phyloP scores from a whole-genome alignment of 164 flowering plant species.

The Aristolochia californica region DNA sequence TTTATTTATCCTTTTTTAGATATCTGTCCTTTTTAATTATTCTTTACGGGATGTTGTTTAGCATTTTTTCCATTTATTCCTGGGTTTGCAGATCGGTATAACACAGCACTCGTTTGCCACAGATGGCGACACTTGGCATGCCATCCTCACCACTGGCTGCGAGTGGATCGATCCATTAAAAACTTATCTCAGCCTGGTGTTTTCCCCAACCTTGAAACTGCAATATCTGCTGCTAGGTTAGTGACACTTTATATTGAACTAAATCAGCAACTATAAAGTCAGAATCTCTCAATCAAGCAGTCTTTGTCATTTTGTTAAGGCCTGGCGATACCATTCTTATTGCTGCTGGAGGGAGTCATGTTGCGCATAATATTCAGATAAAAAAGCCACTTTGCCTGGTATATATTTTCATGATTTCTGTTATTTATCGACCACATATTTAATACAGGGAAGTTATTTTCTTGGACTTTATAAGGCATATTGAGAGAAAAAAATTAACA shows the following conservation, averaged over 20 bases:
- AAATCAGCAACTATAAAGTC: not conserved
- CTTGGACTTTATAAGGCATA: not conserved
- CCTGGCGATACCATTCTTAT: constrained; percentile 93
- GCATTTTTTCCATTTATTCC: constrained; percentile 11
- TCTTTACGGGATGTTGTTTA: not conserved
- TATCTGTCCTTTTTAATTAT: too few species aligned
- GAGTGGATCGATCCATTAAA: constrained; percentile 60
- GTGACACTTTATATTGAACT: constrained; percentile 2
- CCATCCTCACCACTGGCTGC: constrained; percentile 88
- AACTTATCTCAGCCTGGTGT: constrained; percentile 50
- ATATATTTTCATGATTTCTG: constrained; percentile 12
- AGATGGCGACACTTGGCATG: constrained; percentile 92
- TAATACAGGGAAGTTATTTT: not conserved
- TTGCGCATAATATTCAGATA: constrained; percentile 70
- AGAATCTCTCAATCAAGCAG: not conserved
- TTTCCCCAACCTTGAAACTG: constrained; percentile 63
- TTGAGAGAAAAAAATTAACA: not conserved
- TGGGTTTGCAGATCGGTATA: constrained; percentile 98
- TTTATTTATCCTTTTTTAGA: too few species aligned
- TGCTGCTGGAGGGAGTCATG: constrained; percentile 70
- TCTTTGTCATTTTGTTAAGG: constrained; percentile 24
- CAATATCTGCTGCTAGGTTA: constrained; percentile 86
- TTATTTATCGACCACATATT: not conserved
- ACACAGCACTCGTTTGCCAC: constrained; percentile 99
- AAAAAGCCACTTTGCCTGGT: constrained; percentile 93